Evolutionary conservation across 2,329 filamentous ascomycete genomes (phyloP), one percentile per base, ranked within the genome.

Genomic region (Acrodontium crateriforme): DNA sequence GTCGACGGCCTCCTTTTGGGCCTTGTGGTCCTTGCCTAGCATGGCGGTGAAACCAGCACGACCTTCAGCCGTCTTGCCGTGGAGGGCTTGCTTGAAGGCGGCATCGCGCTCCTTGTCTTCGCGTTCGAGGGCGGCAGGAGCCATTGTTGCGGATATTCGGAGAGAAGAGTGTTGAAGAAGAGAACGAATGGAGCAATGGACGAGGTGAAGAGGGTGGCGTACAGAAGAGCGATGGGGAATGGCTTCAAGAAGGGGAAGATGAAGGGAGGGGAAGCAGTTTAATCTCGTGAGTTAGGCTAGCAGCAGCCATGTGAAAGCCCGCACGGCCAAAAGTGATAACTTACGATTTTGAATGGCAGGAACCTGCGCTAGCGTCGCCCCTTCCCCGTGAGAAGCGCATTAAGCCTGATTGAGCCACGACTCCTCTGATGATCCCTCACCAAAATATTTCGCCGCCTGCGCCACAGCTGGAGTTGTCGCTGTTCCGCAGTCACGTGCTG

Each of bases 11-110:
- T 77, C 76, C 54, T 83, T 72, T 52, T 91, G 80, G 6, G 83
- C 82, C 16, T 63, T 62, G 50, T 67, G 63, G 55, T 89, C 77
- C 65, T 98, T 98, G 53, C 67, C 66, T 49, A 92, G 65, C 74
- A 94, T 85, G 47, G 87, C 81, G 44, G 71, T 63, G 46, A 94
- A 70, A 79, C 69, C 35, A 75, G 75, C 48, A 85, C 78, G 42
- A 91, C 92, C 38, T 71, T 70, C 41, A 74, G 71, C 58, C 73
- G 87, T 50, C 74, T 74, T 32, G 74, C 68, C 28, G 74, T 80
- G 52, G 81, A 14, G 82, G 75, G 46, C 79, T 79, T 51, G 77
- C 74, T 91, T 95, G 95, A 55, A 98, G 43, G 71, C 75, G 9
- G 76, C 75, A 35, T 58, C 56, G 19, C 51, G 44, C 17, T 50